A percentile compares a stretch with the other conserved stretches of the same genome.
Conservation (phyloP, 2,329 filamentous ascomycete genomes). For the Chalaropsis thielavioides region DNA sequence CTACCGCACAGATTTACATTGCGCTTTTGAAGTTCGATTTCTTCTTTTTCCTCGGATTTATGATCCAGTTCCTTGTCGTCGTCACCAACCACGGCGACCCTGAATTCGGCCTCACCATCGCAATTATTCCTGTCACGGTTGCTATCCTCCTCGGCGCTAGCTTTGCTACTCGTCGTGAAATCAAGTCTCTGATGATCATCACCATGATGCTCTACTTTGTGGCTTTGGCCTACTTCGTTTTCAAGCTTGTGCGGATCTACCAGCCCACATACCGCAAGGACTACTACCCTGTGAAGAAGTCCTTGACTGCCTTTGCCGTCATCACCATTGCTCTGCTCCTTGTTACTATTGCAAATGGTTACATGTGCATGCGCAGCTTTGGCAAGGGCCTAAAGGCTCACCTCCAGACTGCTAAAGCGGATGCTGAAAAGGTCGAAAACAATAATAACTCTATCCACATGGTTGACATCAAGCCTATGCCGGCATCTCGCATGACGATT, state of each 20-base stretch:
- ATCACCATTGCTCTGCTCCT: slow-evolving; percentile 83
- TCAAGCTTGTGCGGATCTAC: slow-evolving; percentile 97
- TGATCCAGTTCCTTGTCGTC: slow-evolving; percentile 91
- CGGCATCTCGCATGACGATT: slow-evolving; percentile 46
- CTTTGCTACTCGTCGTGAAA: slow-evolving; percentile 69
- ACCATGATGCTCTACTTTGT: slow-evolving; percentile 80
- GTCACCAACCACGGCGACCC: slow-evolving; percentile 54
- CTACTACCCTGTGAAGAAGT: slow-evolving; percentile 69
- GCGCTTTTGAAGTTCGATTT: slow-evolving; percentile 97
- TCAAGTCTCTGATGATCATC: slow-evolving; percentile 57
- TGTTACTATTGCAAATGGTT: slow-evolving; percentile 73
- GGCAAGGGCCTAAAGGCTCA: slow-evolving; percentile 78
- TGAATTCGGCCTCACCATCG: slow-evolving; percentile 77
- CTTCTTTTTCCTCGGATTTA: slow-evolving; percentile 99
- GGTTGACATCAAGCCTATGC: slow-evolving; percentile 41
- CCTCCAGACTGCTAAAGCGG: slow-evolving; percentile 41
- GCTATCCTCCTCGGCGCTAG: slow-evolving; percentile 73
- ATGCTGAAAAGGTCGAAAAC: slow-evolving; percentile 39
- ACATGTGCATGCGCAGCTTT: slow-evolving; percentile 83
- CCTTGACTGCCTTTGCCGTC: slow-evolving; percentile 83
- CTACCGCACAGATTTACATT: slow-evolving; percentile 65
- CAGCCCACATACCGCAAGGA: slow-evolving; percentile 40
- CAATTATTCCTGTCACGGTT: slow-evolving; percentile 83
- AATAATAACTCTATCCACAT: slow-evolving; percentile 40
- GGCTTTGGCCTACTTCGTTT: slow-evolving; percentile 87